These are phyloP conservation scores for Barnettozyma salicaria DNA, from an alignment of 805 yeast genomes.

Conservation along the genomic window DNA sequence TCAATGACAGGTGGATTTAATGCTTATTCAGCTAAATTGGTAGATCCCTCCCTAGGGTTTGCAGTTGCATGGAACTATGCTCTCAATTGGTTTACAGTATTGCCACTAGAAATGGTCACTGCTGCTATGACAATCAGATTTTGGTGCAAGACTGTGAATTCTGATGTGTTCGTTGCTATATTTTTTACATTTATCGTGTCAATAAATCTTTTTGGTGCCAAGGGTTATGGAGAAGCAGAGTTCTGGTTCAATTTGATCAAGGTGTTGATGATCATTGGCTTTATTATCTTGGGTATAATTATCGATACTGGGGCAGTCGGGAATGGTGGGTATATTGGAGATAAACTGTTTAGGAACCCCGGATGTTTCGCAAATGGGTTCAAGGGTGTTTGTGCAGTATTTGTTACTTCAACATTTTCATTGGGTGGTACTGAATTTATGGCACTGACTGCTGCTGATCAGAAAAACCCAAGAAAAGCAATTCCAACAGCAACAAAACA, in stretches of 20 bases:
- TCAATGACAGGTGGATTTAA: slow-evolving; percentile 37
- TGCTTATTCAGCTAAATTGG: slow-evolving; percentile 29
- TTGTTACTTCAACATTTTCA: slow-evolving; percentile 57
- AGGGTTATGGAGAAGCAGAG: slow-evolving; percentile 68
- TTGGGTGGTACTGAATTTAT: slow-evolving; percentile 63
- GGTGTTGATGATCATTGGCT: slow-evolving; percentile 53
- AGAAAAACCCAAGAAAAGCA: slow-evolving; percentile 50
- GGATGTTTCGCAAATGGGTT: slow-evolving; percentile 42
- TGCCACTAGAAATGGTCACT: slow-evolving; percentile 52
- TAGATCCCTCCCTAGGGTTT: slow-evolving; percentile 55
- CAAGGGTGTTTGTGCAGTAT: slow-evolving; percentile 60
- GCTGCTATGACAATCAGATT: slow-evolving; percentile 45
- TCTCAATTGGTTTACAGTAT: slow-evolving; percentile 47
- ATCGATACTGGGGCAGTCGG: slow-evolving; percentile 56
- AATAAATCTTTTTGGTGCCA: slow-evolving; percentile 54
- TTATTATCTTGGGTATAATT: slow-evolving; percentile 48
- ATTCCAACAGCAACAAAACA: slow-evolving; percentile 62
- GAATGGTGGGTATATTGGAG: slow-evolving; percentile 53
- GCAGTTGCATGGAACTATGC: slow-evolving; percentile 57
- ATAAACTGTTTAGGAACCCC: slow-evolving; percentile 51
- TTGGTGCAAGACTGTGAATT: slow-evolving; percentile 38
- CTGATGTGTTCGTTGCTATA: slow-evolving; percentile 52
- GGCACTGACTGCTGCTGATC: slow-evolving; percentile 64
- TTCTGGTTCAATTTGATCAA: slow-evolving; percentile 49
- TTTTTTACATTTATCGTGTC: slow-evolving; percentile 45